phyloP scores from a whole-genome alignment of 2,329 filamentous ascomycete genomes.

The Aspergillus uvarum region DNA sequence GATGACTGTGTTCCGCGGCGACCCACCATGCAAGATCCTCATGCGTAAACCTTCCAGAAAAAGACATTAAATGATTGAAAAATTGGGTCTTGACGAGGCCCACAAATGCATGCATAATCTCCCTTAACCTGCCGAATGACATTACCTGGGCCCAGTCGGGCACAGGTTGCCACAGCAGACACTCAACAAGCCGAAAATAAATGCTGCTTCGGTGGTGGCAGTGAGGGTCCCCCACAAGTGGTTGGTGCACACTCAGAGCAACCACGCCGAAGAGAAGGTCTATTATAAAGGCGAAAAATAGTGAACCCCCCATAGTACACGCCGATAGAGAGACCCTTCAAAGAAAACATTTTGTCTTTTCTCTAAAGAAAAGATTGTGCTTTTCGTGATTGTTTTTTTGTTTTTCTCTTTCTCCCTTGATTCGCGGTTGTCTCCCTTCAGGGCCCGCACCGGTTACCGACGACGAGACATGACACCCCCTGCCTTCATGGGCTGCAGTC shows the following conservation, averaged over 20 bases:
- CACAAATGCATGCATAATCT: neutral
- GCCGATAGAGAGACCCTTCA: constrained; percentile 12
- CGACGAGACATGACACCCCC: constrained; percentile 42
- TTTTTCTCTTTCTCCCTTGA: neutral
- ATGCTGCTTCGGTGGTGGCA: neutral
- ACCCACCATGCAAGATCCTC: neutral
- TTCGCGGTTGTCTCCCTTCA: neutral
- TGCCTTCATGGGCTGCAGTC: constrained; percentile 47
- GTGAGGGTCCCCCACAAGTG: neutral
- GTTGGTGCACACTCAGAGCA: constrained; percentile 2
- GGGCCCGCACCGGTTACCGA: constrained; percentile 27
- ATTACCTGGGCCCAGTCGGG: neutral
- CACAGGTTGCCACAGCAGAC: neutral
- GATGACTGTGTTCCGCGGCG: neutral
- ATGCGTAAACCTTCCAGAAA: constrained; percentile 2
- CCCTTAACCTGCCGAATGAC: neutral
- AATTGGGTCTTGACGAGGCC: neutral
- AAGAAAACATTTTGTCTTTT: constrained; percentile 14
- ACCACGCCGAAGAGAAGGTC: constrained; percentile 16
- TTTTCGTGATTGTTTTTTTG: constrained; percentile 10
- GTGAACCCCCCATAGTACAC: constrained; percentile 16
- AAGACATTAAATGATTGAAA: neutral
- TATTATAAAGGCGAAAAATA: constrained; percentile 17
- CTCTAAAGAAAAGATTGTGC: neutral
- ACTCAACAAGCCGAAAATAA: neutral